These are phyloP conservation scores for Scolecobasidium constrictum DNA, from an alignment of 2,329 filamentous ascomycete species.

Conservation along the genomic window DNA sequence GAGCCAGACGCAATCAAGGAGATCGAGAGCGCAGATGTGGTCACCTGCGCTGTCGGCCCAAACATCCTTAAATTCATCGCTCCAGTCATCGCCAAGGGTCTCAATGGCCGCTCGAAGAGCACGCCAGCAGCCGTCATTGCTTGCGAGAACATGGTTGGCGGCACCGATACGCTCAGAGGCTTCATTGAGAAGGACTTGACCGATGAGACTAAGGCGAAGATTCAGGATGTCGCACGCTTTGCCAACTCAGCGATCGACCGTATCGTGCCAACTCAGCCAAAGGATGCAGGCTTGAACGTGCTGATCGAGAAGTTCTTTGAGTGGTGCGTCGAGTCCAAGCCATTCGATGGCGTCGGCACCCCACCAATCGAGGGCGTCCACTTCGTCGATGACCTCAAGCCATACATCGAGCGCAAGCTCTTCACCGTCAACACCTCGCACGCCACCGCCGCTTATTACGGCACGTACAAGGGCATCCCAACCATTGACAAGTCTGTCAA, in stretches of 20 bases:
- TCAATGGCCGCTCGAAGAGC: slow-evolving; percentile 57
- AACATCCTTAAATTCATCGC: slow-evolving; percentile 96
- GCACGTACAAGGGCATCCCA: slow-evolving; percentile 73
- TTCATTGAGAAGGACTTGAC: slow-evolving; percentile 55
- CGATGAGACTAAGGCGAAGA: slow-evolving; percentile 52
- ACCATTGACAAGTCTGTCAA: slow-evolving; percentile 83
- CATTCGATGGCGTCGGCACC: slow-evolving; percentile 60
- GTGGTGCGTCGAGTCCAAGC: slow-evolving; percentile 88
- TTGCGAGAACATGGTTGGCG: slow-evolving; percentile 95
- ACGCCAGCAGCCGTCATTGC: slow-evolving; percentile 84
- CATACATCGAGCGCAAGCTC: slow-evolving; percentile 98
- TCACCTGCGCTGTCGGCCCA: slow-evolving; percentile 94
- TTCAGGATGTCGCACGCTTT: slow-evolving; percentile 70
- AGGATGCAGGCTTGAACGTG: slow-evolving; percentile 72
- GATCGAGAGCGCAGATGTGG: slow-evolving; percentile 77
- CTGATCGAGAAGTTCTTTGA: slow-evolving; percentile 98
- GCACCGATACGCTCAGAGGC: slow-evolving; percentile 75
- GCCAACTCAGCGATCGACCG: slow-evolving; percentile 98
- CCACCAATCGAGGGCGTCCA: slow-evolving; percentile 80
- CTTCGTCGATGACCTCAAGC: slow-evolving; percentile 82
- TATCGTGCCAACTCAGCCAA: slow-evolving; percentile 85
- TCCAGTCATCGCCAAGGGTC: slow-evolving; percentile 87
- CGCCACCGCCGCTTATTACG: slow-evolving; percentile 91
- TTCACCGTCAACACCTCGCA: slow-evolving; percentile 99
- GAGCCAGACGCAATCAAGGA: slow-evolving; percentile 72